A percentile compares a stretch with the other conserved stretches of the same genome.
phyloP scores from a whole-genome alignment of 306 rosid genomes.

The Abrus precatorius region DNA sequence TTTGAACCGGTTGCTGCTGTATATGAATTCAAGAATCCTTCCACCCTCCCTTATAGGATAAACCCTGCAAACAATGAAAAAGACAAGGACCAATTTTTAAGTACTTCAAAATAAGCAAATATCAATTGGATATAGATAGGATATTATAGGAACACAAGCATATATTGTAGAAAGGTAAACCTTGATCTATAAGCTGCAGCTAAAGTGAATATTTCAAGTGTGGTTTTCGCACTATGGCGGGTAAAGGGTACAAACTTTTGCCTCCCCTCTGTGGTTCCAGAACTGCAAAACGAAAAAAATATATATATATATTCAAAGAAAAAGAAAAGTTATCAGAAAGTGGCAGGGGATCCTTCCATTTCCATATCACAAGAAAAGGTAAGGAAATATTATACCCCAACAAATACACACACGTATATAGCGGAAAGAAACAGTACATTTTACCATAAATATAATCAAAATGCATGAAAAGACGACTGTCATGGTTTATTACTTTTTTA shows the following conservation, averaged over 20 bases:
- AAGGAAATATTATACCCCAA: background rate
- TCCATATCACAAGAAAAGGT: constrained; percentile 25
- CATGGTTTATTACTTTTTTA: background rate
- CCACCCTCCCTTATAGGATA: constrained; percentile 86
- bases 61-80: constrained; percentile 51
- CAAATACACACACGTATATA: background rate
- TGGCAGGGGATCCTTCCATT: constrained; percentile 31
- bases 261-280: constrained; percentile 95
- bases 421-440: background rate
- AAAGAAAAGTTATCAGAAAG: background rate
- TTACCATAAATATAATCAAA: background rate
- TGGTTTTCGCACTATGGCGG: constrained; percentile 83
- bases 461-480: constrained; percentile 10
- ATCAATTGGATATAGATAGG: background rate
- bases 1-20: constrained; percentile 80
- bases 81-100: background rate
- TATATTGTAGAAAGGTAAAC: constrained; percentile 45
- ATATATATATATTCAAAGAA: background rate
- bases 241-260: constrained; percentile 93
- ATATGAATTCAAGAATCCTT: constrained; percentile 80
- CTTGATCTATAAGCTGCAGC: constrained; percentile 94
- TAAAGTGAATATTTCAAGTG: constrained; percentile 84
- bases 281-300: constrained; percentile 56
- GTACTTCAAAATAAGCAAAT: background rate
- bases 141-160: background rate